Conservation (phyloP, 768 basidiomycete genomes). For the Termitomyces heimii region DNA sequence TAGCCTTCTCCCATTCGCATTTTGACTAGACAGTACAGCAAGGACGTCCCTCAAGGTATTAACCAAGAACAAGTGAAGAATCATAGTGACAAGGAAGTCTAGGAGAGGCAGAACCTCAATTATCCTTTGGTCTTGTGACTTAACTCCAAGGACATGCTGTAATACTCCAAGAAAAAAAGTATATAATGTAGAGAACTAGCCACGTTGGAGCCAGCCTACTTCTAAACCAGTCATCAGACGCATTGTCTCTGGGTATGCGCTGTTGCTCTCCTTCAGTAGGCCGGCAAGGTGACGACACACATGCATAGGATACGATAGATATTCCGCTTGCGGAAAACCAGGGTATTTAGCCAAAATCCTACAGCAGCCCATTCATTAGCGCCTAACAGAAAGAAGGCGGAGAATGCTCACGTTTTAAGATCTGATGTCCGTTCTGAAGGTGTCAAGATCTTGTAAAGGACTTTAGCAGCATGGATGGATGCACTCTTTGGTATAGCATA, state of each 20-base stretch:
- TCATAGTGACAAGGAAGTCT: background rate
- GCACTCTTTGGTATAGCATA: conserved; percentile 57
- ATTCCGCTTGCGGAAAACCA: conserved; percentile 85
- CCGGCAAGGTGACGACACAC: conserved; percentile 68
- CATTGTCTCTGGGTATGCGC: conserved; percentile 68
- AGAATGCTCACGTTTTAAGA: conserved; percentile 41
- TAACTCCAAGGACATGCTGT: background rate
- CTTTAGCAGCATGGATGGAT: conserved; percentile 70
- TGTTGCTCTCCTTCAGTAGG: conserved; percentile 72
- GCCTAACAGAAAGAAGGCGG: background rate
- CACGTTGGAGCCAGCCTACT: conserved; percentile 69
- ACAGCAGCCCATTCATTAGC: conserved; percentile 4
- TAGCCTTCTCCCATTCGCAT: background rate
- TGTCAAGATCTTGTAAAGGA: conserved; percentile 76
- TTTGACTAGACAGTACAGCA: background rate
- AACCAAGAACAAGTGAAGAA: background rate
- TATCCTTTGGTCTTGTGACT: background rate
- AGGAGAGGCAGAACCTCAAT: background rate
- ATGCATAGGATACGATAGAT: conserved; percentile 74
- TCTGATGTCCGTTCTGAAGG: conserved; percentile 49
- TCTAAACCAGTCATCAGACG: conserved; percentile 77
- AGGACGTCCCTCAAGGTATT: too few relatives aligned
- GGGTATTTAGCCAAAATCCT: conserved; percentile 68
- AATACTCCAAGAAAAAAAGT: background rate
- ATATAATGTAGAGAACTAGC: conserved; percentile 14